Percentiles rank a stretch among this genome's conserved stretches.
These are phyloP conservation scores for Stephanodiscus minutulus DNA, from an alignment of 108 stramenopile genomes.

Conservation along the genomic window DNA sequence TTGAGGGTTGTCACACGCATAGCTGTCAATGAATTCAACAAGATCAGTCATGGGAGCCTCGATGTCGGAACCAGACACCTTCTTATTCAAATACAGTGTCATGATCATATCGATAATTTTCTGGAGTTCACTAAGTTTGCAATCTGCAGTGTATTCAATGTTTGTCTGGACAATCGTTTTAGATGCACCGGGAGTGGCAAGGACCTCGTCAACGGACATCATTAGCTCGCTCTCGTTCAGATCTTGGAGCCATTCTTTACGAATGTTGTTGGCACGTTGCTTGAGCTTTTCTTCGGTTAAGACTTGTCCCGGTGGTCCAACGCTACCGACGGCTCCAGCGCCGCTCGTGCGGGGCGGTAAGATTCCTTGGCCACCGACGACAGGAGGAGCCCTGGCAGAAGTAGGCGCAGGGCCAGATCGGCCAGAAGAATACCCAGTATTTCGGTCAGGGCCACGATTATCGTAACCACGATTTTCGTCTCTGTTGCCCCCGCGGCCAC, in stretches of 20 bases:
- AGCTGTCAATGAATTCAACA: constrained; percentile 77
- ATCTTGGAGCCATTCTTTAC: constrained; percentile 69
- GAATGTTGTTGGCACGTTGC: constrained; percentile 65
- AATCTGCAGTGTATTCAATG: constrained; percentile 61
- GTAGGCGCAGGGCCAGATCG: constrained; percentile 2
- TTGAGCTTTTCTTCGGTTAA: constrained; percentile 63
- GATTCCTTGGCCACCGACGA: constrained; percentile 51
- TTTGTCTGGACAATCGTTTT: constrained; percentile 56
- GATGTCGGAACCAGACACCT: constrained; percentile 57
- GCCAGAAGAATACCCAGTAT: constrained; percentile 2
- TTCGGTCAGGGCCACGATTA: constrained; percentile 28
- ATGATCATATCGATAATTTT: constrained; percentile 62
- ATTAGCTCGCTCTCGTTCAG: constrained; percentile 65
- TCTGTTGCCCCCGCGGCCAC: constrained; percentile 43
- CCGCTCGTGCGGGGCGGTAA: constrained; percentile 54
- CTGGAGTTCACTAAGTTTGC: constrained; percentile 65
- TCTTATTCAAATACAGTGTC: constrained; percentile 56
- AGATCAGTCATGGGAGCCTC: constrained; percentile 51
- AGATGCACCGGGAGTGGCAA: constrained; percentile 63
- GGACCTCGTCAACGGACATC: constrained; percentile 65
- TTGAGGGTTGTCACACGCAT: constrained; percentile 63
- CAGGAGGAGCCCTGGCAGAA: constrained; percentile 51
- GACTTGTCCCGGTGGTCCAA: constrained; percentile 19
- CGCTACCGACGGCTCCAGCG: constrained; percentile 17
- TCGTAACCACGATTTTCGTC: constrained; percentile 38